Base-by-base conservation (phyloP, 2,329 filamentous ascomycete species). In the Talaromyces verruculosus region DNA sequence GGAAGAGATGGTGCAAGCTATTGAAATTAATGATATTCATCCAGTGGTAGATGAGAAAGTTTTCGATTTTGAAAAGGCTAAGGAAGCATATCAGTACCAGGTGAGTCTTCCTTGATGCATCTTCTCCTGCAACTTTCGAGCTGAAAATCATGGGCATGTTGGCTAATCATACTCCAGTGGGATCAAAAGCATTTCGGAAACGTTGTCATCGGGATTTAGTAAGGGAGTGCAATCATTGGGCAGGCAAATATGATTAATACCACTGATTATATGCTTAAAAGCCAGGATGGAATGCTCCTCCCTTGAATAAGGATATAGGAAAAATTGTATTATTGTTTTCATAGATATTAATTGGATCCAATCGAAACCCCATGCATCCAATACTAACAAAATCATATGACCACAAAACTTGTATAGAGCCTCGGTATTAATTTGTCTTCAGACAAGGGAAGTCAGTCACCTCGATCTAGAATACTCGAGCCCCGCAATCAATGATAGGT, bases 21-120 rank as follows among this genome's bases (percentile, higher is more conserved):
- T 88, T 65, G 86, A 88, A 74, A 82, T 80, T 17, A 86, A 86
- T 66, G 75, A 86, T 67, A 84, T 88, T 69, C 83, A 86, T 68
- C 86, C 86, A 1, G 78, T 88, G 22, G 80, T 88, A 19, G 28
- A 55, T 35, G 86, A 88, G 70, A 43, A 63, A 5, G 43, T 63
- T n/a, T 66, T 66, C 11, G 28, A 61, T 2, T 61, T 66, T 45
- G 65, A 63, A 5, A 66, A 60, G 33, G 55, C 43, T 19, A 47
- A 37, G 30, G 65, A 66, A 7, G 60, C 51, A 22, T 66, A 30
- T 47, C 39, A 63, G 8, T 66, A 63, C 41, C 45, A 63, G 65
- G 64, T 61, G 25, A 57, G 58, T 25, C 28, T 37, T 58, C 15
- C 22, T 49, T 10, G 19, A 37, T 37, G 25, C 13, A 19, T 1